These are phyloP conservation scores for Carallia brachiata DNA, from an alignment of 345 rosid genomes.

Conservation along the genomic window DNA sequence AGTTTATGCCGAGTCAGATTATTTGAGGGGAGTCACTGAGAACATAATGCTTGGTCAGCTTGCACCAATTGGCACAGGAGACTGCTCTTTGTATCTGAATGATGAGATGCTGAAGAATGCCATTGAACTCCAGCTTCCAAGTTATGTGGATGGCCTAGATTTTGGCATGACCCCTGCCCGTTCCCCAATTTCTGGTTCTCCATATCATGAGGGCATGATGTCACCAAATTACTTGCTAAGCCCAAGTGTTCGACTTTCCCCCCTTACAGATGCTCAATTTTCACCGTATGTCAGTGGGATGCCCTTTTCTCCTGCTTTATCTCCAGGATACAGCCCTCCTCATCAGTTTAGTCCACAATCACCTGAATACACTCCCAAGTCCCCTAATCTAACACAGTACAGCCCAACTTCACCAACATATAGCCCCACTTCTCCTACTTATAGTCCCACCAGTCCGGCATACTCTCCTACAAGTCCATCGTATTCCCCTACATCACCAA, in stretches of 20 bases:
- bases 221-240: slow-evolving; percentile 81
- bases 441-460: slow-evolving; percentile 82
- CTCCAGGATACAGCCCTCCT: slow-evolving; percentile 87
- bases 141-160: slow-evolving; percentile 87
- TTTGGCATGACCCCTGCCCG: slow-evolving; percentile 90
- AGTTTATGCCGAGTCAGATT: slow-evolving; percentile 83
- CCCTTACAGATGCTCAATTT: slow-evolving; percentile 75
- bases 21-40: slow-evolving; percentile 87
- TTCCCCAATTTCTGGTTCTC: slow-evolving; percentile 83
- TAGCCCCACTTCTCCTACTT: slow-evolving; percentile 84
- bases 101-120: slow-evolving; percentile 98
- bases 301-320: slow-evolving; percentile 79
- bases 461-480: slow-evolving; percentile 66
- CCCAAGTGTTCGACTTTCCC: slow-evolving; percentile 77
- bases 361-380: slow-evolving; percentile 77
- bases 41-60: slow-evolving; percentile 97
- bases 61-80: slow-evolving; percentile 95
- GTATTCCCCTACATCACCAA: slow-evolving; percentile 45
- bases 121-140: slow-evolving; percentile 92
- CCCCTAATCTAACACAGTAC: slow-evolving; percentile 78
- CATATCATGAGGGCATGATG: slow-evolving; percentile 95
- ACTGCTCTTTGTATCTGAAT: slow-evolving; percentile 82
- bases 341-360: slow-evolving; percentile 74
- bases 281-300: slow-evolving; percentile 90
- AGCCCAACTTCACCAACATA: slow-evolving; percentile 90